Conservation (phyloP, 2,329 filamentous ascomycete genomes). For the Aschersonia sp. region DNA sequence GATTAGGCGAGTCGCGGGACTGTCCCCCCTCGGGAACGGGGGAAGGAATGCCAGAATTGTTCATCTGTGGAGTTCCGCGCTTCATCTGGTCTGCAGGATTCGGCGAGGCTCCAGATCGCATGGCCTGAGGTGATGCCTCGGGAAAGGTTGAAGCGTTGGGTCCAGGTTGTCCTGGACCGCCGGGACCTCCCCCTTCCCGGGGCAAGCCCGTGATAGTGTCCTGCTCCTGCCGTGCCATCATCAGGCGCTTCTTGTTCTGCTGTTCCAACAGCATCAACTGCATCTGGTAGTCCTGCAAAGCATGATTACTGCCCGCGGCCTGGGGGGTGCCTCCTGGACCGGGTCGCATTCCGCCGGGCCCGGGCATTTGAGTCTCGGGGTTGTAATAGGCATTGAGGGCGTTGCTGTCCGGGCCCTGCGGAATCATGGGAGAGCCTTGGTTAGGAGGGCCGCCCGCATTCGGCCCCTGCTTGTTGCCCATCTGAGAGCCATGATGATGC, state of each 20-base stretch:
- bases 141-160: slow-evolving; percentile 50
- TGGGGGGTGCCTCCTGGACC: slow-evolving; percentile 31
- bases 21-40: slow-evolving; percentile 54
- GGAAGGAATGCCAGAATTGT: slow-evolving; percentile 52
- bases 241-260: slow-evolving; percentile 73
- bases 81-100: slow-evolving; percentile 70
- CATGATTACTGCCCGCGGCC: slow-evolving; percentile 52
- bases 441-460: slow-evolving; percentile 55
- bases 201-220: slow-evolving; percentile 40
- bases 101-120: slow-evolving; percentile 56
- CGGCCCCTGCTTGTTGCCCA: slow-evolving; percentile 68
- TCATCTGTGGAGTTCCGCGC: slow-evolving; percentile 61
- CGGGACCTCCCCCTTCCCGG: slow-evolving; percentile 31
- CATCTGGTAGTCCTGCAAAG: slow-evolving; percentile 79
- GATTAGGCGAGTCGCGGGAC: slow-evolving; percentile 51
- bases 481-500: slow-evolving; percentile 67
- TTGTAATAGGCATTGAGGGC: slow-evolving; percentile 48
- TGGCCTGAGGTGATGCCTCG: slow-evolving; percentile 55
- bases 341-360: slow-evolving; percentile 42
- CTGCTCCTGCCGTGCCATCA: slow-evolving; percentile 72
- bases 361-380: slow-evolving; percentile 40
- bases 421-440: slow-evolving; percentile 75
- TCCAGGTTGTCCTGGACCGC: slow-evolving; percentile 38
- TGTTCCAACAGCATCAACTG: slow-evolving; percentile 77
- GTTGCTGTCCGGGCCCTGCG: slow-evolving; percentile 51